Percentiles rank a stretch among this genome's conserved stretches.
Evolutionary conservation across 805 yeast genomes (phyloP).

Genomic region (Wickerhamia fluorescens): DNA sequence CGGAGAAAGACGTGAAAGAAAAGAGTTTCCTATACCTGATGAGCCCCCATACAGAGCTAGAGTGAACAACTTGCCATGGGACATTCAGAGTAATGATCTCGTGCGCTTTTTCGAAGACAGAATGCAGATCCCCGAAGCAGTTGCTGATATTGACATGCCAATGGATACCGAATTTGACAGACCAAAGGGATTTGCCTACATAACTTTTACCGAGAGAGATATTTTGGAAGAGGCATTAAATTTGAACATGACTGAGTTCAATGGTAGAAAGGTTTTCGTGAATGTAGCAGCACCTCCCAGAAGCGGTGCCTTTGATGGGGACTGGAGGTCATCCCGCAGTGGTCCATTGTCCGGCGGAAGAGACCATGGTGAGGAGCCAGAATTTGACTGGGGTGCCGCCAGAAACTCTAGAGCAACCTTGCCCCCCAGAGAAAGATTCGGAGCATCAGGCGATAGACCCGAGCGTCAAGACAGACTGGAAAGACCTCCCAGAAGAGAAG

Average conservation of each 20-base stretch:
- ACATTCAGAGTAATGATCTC: constrained; percentile 58
- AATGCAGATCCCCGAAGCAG: constrained; percentile 42
- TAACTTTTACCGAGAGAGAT: constrained; percentile 41
- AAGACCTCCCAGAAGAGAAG: constrained; percentile 35
- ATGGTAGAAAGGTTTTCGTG: constrained; percentile 46
- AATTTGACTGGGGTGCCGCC: constrained; percentile 54
- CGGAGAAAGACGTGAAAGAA: constrained; percentile 43
- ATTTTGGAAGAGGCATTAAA: constrained; percentile 45
- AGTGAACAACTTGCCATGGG: constrained; percentile 81
- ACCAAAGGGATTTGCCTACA: constrained; percentile 52
- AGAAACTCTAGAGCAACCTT: constrained; percentile 28
- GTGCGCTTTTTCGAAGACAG: constrained; percentile 55
- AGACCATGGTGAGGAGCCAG: constrained; percentile 31
- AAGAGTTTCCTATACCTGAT: constrained; percentile 82
- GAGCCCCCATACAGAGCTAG: constrained; percentile 90
- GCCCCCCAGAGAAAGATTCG: constrained; percentile 21
- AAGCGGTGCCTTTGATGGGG: constrained; percentile 37
- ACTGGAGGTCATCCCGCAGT: constrained; percentile 25
- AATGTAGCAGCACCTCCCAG: constrained; percentile 55
- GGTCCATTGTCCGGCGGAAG: constrained; percentile 7
- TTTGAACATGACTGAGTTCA: constrained; percentile 37
- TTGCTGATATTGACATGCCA: constrained; percentile 66
- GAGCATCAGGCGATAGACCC: constrained; percentile 15
- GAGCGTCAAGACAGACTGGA: constrained; percentile 13
- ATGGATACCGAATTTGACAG: constrained; percentile 57